Conservation (phyloP, 164 flowering plant species). For the Stephania yunnanensis region DNA sequence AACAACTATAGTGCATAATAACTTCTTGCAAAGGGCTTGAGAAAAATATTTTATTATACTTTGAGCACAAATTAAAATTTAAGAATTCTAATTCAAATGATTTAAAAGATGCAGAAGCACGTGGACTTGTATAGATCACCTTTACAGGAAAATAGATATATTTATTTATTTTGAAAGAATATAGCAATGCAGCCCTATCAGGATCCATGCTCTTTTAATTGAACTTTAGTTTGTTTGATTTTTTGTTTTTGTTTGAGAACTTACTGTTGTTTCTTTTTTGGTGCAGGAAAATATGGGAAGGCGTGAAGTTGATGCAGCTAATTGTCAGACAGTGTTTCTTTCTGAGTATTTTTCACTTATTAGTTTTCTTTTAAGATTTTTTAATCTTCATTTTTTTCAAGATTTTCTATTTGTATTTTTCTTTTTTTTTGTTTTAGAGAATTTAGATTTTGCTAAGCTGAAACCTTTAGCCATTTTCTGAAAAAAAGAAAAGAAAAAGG, state of each 20-base stretch:
- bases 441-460: neutral
- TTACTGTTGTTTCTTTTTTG: neutral
- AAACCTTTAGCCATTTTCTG: neutral
- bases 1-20: neutral
- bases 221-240: neutral
- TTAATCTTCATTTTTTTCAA: neutral
- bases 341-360: conserved; percentile 54
- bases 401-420: neutral
- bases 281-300: conserved; percentile 62
- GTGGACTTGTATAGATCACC: neutral
- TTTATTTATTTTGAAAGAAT: neutral
- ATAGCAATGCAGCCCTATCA: neutral
- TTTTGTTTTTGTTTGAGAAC: neutral
- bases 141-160: neutral
- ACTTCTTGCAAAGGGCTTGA: neutral
- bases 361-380: neutral
- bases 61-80: neutral
- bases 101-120: neutral
- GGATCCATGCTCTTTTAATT: neutral
- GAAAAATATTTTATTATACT: too few relatives aligned
- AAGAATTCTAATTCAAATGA: neutral
- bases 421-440: neutral
- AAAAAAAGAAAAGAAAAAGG: neutral
- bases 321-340: conserved; percentile 71
- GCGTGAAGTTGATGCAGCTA: conserved; percentile 76